Evolutionary conservation across 305 asterid genomes (phyloP).

Genomic region (Coffea humblotiana): DNA sequence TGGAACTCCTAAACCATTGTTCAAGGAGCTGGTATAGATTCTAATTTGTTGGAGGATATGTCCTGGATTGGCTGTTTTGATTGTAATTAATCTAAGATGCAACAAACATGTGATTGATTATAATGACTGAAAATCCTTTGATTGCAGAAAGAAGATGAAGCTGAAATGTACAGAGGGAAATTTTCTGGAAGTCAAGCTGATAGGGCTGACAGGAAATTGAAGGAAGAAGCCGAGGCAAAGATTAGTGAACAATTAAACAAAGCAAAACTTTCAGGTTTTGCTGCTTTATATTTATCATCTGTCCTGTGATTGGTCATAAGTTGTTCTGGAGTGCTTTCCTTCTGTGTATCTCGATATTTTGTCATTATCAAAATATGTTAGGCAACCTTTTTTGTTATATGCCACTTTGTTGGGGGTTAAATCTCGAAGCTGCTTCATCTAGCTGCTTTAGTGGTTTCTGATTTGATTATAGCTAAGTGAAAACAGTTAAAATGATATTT

Average conservation of each 20-base stretch:
- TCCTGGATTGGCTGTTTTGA: conserved; percentile 13
- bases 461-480: background rate
- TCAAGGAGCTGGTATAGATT: conserved; percentile 67
- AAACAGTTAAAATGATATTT: background rate
- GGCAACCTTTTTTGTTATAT: no score
- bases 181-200: conserved; percentile 80
- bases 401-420: background rate
- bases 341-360: no score
- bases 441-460: background rate
- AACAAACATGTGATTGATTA: conserved; percentile 20
- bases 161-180: conserved; percentile 51
- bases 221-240: conserved; percentile 65
- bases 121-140: conserved; percentile 22
- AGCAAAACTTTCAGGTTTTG: conserved; percentile 63
- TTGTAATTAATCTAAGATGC: conserved; percentile 8
- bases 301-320: no score
- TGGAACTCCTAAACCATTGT: conserved; percentile 82
- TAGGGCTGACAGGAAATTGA: conserved; percentile 60
- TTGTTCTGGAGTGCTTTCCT: background rate
- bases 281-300: background rate
- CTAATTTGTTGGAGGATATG: background rate
- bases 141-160: conserved; percentile 76
- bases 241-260: conserved; percentile 59
- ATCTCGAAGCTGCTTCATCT: background rate
- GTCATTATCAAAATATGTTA: no score